A percentile compares a stretch with the other conserved stretches of the same genome.
These are phyloP conservation scores for Teunomyces tritomae DNA, from an alignment of 805 yeast genomes.

Conservation along the genomic window DNA sequence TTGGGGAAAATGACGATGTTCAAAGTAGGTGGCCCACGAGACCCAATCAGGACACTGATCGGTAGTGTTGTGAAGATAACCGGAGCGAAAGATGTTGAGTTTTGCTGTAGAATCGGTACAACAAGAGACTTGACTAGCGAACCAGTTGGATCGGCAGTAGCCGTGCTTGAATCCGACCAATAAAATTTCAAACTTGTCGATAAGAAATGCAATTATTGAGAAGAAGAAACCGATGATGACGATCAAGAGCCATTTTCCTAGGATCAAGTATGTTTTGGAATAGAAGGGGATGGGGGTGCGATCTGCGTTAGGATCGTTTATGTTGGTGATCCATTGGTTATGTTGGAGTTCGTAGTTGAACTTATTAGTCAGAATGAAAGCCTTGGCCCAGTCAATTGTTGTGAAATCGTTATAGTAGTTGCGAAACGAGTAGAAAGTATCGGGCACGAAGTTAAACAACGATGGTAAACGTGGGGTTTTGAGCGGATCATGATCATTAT, in stretches of 20 bases:
- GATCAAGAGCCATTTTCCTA: slow-evolving; percentile 51
- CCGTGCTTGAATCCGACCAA: slow-evolving; percentile 53
- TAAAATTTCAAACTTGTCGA: slow-evolving; percentile 46
- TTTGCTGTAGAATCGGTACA: slow-evolving; percentile 21
- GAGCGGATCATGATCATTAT: neutral
- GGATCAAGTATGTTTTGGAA: slow-evolving; percentile 28
- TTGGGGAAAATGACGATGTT: slow-evolving; percentile 8
- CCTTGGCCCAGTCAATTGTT: slow-evolving; percentile 58
- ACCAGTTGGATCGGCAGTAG: slow-evolving; percentile 46
- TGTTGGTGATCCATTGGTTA: slow-evolving; percentile 20
- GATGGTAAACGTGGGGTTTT: slow-evolving; percentile 48
- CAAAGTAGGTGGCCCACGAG: slow-evolving; percentile 39
- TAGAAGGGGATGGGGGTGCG: slow-evolving; percentile 18
- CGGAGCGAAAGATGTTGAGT: slow-evolving; percentile 20
- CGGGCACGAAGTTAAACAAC: slow-evolving; percentile 40
- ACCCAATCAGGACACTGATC: slow-evolving; percentile 34
- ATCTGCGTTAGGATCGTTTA: slow-evolving; percentile 1
- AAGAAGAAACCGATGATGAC: slow-evolving; percentile 44
- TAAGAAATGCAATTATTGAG: slow-evolving; percentile 48
- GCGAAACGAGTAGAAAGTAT: slow-evolving; percentile 19
- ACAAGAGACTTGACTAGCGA: slow-evolving; percentile 42
- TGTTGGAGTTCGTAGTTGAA: slow-evolving; percentile 38
- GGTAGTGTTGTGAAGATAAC: slow-evolving; percentile 12
- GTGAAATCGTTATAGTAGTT: slow-evolving; percentile 59
- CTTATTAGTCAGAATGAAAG: slow-evolving; percentile 42